phyloP scores from a whole-genome alignment of 805 yeast genomes.

The Wickerhamiella azyma region DNA sequence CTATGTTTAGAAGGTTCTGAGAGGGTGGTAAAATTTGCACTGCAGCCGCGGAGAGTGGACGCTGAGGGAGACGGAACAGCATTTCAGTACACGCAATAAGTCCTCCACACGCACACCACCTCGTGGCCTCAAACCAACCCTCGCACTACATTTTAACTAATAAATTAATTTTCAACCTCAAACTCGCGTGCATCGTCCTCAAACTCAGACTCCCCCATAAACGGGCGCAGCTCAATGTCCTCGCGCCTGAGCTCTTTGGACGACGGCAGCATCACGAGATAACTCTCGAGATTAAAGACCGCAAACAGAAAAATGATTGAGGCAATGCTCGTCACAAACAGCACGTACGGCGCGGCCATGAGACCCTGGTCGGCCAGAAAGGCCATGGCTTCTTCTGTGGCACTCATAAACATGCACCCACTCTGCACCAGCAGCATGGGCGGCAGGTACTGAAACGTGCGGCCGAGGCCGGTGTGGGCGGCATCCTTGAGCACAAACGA shows the following conservation, averaged over 20 bases:
- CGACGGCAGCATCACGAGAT: slow-evolving; percentile 29
- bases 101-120: no score
- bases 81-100: no score
- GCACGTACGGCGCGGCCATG: slow-evolving; percentile 71
- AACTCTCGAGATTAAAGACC: slow-evolving; percentile 43
- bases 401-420: slow-evolving; percentile 81
- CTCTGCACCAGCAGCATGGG: slow-evolving; percentile 65
- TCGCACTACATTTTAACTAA: background rate
- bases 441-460: slow-evolving; percentile 75
- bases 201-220: slow-evolving; percentile 19
- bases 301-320: slow-evolving; percentile 59
- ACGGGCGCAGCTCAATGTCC: slow-evolving; percentile 23
- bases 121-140: no score
- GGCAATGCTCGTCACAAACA: slow-evolving; percentile 59
- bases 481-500: slow-evolving; percentile 56
- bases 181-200: slow-evolving; percentile 19
- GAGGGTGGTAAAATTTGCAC: no score
- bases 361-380: slow-evolving; percentile 62
- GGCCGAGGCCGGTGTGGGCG: slow-evolving; percentile 32
- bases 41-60: no score
- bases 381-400: slow-evolving; percentile 74
- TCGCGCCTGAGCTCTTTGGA: slow-evolving; percentile 10
- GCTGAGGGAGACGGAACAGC: no score
- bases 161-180: background rate
- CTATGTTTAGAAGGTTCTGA: no score